Evolutionary conservation across 495 filamentous ascomycete species (phyloP), one percentile per base, ranked within the genome.

Genomic region (Penicillium paxilli): DNA sequence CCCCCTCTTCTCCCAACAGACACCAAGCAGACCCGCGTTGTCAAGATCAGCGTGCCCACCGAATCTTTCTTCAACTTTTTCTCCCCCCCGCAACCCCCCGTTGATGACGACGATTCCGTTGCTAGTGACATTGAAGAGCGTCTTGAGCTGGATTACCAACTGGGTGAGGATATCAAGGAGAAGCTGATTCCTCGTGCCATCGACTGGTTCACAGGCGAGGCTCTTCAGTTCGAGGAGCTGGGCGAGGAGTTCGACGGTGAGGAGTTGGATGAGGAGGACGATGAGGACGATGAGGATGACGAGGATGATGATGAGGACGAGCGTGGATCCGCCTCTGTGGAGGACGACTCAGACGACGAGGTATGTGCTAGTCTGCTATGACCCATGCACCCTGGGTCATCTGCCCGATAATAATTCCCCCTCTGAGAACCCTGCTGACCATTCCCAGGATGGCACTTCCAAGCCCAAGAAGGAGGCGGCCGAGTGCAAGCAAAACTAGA

Each of bases 51-150:
- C 14, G 93, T 98, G 35, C 95, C 95, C 3, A 96, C 92, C 32
- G 94, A 96, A 70, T 97, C 93, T 8, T 99, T 99, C 82, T 99
- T 99, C 85, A 98, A 97, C 82, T 99, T 99, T 85, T 98, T 99
- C 80, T 88, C 89, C 28, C 95, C 94, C 5, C 95, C 95, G 2
- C 90, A 90, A 74, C 87, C 91, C 46, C 95, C 92, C 4, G 79
- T 76, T 33, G 86, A 86, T 41, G 84, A 85, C 38, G 83, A 86
- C 49, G 88, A 91, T 48, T 91, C 96, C 55, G 84, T 87, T 49
- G 82, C 87, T 30, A 87, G 84, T 33, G 95, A 98, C 65, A 95
- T 99, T 54, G 95, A 98, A 78, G 92, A 96, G 78, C 92, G 95
- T 54, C 82, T 99, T 22, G 95, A 99, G 77, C 86, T 99, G 47